Base-by-base conservation (phyloP, 345 rosid species). In the Ricinus communis region DNA sequence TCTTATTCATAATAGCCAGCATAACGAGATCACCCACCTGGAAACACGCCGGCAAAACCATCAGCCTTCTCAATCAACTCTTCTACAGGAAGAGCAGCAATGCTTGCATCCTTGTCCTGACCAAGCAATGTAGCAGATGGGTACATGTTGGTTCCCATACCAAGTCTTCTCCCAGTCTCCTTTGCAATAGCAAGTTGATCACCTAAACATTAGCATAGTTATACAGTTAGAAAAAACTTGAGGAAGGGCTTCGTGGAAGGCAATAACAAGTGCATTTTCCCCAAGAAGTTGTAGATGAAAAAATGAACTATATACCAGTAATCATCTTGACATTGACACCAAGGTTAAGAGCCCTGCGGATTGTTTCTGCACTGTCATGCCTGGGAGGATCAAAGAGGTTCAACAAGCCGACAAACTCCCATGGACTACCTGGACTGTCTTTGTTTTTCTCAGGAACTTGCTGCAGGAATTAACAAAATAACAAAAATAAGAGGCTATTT, bases 361-460 rank as follows among this genome's bases (percentile, higher is more conserved):
- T 84, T 69, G 87, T 84, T 62, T 84, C 87, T 0, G 87, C 87
- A 82, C 87, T 84, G 75, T 84, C 87, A 38, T 84, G 87, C 62
- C 87, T 84, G 49, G 87, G 87, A 82, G 87, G 87, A 80, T 84
- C 87, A 49, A 84, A 84, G 46, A 84, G 85, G 73, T 84, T 84
- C 74, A 84, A 77, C 71, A 84, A 41, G 33, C 79, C 79, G 47
- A 76, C 79, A 58, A 76, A 76, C 65, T 76, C 71, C 79, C 79
- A 76, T 38, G 79, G 74, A 62, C 74, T 33, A 55, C 79, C 79
- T 1, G 79, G 59, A 24, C 79, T 75, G 2, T 75, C 79, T 70
- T 69, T 75, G 18, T 7, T 54, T 69, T 75, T 75, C 79, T 75
- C 79, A 22, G 79, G 79, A 12, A 75, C 79, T 16, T 16, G 40